These are phyloP conservation scores for Tolypocladium paradoxum DNA, from an alignment of 2,329 filamentous ascomycete genomes.

Conservation along the genomic window DNA sequence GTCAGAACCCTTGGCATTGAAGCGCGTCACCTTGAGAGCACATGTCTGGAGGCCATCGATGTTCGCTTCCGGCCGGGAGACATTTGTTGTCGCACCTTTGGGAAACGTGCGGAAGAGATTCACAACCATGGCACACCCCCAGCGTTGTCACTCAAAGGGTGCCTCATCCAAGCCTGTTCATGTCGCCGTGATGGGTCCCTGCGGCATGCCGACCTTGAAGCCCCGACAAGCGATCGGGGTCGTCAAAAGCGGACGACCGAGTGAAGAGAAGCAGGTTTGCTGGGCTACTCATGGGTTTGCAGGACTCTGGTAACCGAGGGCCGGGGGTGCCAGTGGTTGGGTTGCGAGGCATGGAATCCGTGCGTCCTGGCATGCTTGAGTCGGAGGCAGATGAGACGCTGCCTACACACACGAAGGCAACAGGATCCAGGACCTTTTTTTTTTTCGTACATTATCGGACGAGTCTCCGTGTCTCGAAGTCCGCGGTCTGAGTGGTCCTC, in stretches of 20 bases:
- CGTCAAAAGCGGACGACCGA: neutral
- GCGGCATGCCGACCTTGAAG: neutral
- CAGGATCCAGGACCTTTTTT: neutral
- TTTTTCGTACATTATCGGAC: neutral
- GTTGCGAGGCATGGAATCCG: neutral
- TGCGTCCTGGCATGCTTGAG: neutral
- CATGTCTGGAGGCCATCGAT: neutral
- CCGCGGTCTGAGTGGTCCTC: neutral
- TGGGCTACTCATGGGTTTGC: neutral
- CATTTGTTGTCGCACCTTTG: neutral
- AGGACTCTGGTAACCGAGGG: neutral
- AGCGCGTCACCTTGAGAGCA: neutral
- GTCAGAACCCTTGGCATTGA: conserved; percentile 59
- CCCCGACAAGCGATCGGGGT: neutral
- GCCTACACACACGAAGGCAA: neutral
- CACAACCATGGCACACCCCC: neutral
- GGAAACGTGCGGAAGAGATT: neutral
- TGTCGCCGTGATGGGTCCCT: neutral
- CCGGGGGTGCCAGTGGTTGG: neutral
- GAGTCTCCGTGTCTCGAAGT: neutral
- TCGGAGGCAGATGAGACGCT: neutral
- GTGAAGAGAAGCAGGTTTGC: neutral
- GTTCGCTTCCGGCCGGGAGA: neutral
- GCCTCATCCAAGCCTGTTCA: neutral
- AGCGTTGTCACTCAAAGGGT: neutral